These are phyloP conservation scores for Exserohilum rostratum DNA, from an alignment of 2,329 filamentous ascomycete genomes.

Conservation along the genomic window DNA sequence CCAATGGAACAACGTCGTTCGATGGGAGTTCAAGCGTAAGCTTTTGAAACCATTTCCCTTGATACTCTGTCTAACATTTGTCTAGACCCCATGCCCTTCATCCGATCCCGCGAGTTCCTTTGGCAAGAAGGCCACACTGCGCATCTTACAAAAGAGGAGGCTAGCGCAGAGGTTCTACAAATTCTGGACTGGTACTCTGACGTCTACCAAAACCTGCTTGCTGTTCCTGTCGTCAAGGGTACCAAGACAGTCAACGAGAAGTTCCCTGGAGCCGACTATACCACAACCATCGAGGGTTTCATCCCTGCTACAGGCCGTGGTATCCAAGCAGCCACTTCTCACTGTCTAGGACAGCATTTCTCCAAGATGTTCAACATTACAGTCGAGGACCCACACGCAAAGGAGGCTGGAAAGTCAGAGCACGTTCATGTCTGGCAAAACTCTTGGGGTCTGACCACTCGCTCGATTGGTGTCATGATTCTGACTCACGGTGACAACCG, in stretches of 20 bases:
- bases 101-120: slow-evolving; percentile 86
- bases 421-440: slow-evolving; percentile 96
- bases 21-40: slow-evolving; percentile 90
- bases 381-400: slow-evolving; percentile 83
- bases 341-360: slow-evolving; percentile 96
- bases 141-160: slow-evolving; percentile 81
- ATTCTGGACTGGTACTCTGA: slow-evolving; percentile 92
- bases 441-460: slow-evolving; percentile 97
- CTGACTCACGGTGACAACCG: slow-evolving; percentile 98
- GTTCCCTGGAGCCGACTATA: slow-evolving; percentile 96
- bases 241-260: slow-evolving; percentile 98
- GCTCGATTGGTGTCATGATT: slow-evolving; percentile 97
- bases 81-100: slow-evolving; percentile 69
- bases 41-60: too few species aligned
- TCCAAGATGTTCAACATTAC: slow-evolving; percentile 99
- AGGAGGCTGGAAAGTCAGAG: slow-evolving; percentile 64
- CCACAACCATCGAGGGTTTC: slow-evolving; percentile 95
- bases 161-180: slow-evolving; percentile 84
- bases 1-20: slow-evolving; percentile 95
- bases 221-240: slow-evolving; percentile 92
- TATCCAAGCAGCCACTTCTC: slow-evolving; percentile 94
- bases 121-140: slow-evolving; percentile 98
- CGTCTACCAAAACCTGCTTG: slow-evolving; percentile 91
- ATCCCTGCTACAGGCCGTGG: slow-evolving; percentile 94
- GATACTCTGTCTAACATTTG: background rate